A percentile compares a stretch with the other conserved stretches of the same genome.
Evolutionary conservation across 352 stramenopile genomes (phyloP).

Genomic region (Globisporangium takayamanum): DNA sequence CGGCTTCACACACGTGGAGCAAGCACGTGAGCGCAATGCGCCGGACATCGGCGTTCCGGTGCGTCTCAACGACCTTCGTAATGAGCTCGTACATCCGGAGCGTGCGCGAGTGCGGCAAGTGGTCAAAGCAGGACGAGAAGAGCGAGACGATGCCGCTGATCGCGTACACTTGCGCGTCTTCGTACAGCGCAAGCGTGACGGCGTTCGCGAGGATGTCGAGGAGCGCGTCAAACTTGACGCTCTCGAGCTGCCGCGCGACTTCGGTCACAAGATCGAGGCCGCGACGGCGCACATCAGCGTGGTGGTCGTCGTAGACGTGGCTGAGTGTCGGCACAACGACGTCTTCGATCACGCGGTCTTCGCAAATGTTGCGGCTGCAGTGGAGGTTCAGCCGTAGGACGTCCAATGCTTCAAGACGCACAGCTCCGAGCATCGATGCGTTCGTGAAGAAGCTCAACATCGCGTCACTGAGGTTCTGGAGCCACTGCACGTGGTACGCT

Average conservation of each 20-base stretch:
- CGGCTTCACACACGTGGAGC: constrained; percentile 62
- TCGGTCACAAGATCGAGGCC: constrained; percentile 62
- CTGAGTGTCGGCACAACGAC: constrained; percentile 62
- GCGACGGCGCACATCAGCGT: constrained; percentile 46
- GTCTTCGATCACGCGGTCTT: constrained; percentile 84
- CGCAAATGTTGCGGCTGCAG: constrained; percentile 72
- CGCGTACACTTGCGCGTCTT: constrained; percentile 63
- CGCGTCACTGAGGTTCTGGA: constrained; percentile 39
- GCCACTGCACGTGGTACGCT: constrained; percentile 60
- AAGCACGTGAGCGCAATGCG: constrained; percentile 58
- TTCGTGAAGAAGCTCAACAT: constrained; percentile 70
- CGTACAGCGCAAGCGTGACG: constrained; percentile 50
- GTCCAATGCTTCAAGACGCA: constrained; percentile 66
- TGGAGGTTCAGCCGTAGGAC: constrained; percentile 66
- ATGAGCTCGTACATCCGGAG: constrained; percentile 83
- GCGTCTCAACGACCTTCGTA: constrained; percentile 52
- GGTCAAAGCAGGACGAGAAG: constrained; percentile 75
- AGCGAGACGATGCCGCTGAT: constrained; percentile 55
- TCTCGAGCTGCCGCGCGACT: constrained; percentile 68
- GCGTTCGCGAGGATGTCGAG: constrained; percentile 74
- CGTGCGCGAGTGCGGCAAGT: constrained; percentile 56
- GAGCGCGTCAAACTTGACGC: constrained; percentile 70
- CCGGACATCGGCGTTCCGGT: constrained; percentile 57
- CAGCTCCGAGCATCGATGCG: constrained; percentile 25
- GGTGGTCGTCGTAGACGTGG: constrained; percentile 66